Conservation (phyloP, 805 yeast genomes). For the Zygoascus flipseniorum region DNA sequence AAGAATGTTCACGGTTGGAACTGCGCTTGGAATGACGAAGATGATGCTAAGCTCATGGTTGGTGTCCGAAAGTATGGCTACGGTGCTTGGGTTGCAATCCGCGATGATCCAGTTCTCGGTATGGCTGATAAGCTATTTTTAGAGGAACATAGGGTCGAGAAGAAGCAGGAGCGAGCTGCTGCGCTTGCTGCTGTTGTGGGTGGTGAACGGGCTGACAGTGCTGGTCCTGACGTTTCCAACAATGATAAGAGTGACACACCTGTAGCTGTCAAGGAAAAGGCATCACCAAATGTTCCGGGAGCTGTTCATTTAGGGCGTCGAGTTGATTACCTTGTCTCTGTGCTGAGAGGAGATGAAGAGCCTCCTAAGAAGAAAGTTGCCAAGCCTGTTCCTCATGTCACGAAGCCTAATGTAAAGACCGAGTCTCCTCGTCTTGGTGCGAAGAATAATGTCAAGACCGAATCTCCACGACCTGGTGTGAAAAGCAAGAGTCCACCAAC, state of each 20-base stretch:
- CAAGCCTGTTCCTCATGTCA: neutral
- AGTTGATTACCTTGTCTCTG: conserved; percentile 72
- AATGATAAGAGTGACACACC: conserved; percentile 4
- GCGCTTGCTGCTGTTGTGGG: conserved; percentile 10
- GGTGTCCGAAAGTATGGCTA: conserved; percentile 92
- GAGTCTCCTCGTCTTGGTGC: neutral
- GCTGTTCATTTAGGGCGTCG: conserved; percentile 89
- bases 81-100: conserved; percentile 88
- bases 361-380: conserved; percentile 1
- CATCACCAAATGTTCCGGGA: conserved; percentile 70
- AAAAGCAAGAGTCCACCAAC: conserved; percentile 1
- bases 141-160: conserved; percentile 36
- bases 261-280: conserved; percentile 25
- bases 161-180: conserved; percentile 28
- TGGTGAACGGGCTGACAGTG: conserved; percentile 28
- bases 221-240: conserved; percentile 18
- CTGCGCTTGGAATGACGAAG: conserved; percentile 73
- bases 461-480: neutral
- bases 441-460: neutral
- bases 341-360: conserved; percentile 43
- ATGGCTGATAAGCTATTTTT: conserved; percentile 77
- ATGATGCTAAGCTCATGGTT: conserved; percentile 77
- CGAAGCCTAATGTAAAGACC: neutral
- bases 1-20: conserved; percentile 88
- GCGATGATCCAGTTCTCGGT: conserved; percentile 91